Evolutionary conservation across 306 rosid species (phyloP).

Genomic region (Malus fusca): DNA sequence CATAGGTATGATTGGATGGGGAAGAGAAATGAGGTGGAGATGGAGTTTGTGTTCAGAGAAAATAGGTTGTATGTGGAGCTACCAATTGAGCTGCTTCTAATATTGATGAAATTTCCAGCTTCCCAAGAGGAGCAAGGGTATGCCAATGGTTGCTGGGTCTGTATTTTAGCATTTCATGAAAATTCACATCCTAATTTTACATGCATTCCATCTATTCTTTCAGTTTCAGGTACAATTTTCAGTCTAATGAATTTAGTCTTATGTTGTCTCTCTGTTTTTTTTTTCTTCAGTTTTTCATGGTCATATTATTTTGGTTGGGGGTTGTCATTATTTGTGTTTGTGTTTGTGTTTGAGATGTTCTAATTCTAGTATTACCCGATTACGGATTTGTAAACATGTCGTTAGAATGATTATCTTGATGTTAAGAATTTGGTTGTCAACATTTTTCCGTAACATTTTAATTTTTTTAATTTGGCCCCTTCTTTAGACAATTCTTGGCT

Average conservation of each 20-base stretch:
- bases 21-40: conserved; percentile 42
- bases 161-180: conserved; percentile 53
- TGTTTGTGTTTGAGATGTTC: background rate
- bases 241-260: background rate
- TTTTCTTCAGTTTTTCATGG: background rate
- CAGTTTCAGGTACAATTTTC: conserved; percentile 38
- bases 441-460: no score
- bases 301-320: background rate
- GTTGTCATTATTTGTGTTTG: background rate
- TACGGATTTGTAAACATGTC: no score
- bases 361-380: background rate
- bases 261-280: background rate
- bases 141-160: conserved; percentile 57
- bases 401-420: background rate
- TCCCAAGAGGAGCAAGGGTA: conserved; percentile 9
- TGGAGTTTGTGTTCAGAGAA: conserved; percentile 48
- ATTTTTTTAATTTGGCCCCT: no score
- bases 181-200: conserved; percentile 28
- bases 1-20: conserved; percentile 42
- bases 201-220: conserved; percentile 39
- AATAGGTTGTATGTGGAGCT: conserved; percentile 38
- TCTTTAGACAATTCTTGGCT: no score
- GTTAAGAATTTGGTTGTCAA: background rate
- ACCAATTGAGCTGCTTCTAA: no score
- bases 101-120: no score